Evolutionary conservation across 2,329 filamentous ascomycete genomes (phyloP).

Genomic region (Aschersonia sp.): DNA sequence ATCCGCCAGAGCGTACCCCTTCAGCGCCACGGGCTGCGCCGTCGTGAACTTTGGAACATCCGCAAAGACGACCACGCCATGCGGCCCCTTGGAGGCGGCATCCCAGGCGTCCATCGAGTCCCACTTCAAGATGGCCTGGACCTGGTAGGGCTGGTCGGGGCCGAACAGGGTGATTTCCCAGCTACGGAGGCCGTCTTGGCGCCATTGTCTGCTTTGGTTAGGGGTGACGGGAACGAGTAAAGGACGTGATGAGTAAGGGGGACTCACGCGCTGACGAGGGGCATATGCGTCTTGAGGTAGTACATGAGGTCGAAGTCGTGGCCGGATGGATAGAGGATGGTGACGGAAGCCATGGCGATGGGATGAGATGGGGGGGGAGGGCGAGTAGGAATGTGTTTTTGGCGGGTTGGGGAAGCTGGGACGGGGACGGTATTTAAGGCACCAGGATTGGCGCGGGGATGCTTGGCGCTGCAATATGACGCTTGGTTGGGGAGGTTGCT

Average conservation of each 20-base stretch:
- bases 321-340: conserved; percentile 13
- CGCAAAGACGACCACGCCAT: conserved; percentile 6
- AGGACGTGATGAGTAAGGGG: neutral
- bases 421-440: no score
- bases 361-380: neutral
- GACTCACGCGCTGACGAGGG: conserved; percentile 10
- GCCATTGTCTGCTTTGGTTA: conserved; percentile 7
- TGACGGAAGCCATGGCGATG: conserved; percentile 10
- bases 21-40: conserved; percentile 9
- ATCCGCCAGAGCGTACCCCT: conserved; percentile 5
- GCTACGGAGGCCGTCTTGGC: conserved; percentile 7
- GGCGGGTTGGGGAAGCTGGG: no score
- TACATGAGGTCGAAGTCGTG: conserved; percentile 12
- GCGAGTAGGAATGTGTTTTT: no score
- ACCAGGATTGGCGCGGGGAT: no score
- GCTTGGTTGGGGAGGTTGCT: no score
- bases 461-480: no score
- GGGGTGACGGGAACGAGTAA: neutral
- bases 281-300: conserved; percentile 13
- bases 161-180: conserved; percentile 10
- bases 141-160: conserved; percentile 8
- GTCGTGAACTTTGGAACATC: conserved; percentile 12
- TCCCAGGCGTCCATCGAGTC: conserved; percentile 8
- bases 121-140: conserved; percentile 11
- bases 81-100: conserved; percentile 4